Evolutionary conservation across 805 yeast genomes (phyloP), one percentile per base, ranked within the genome.

Genomic region (Kuraishia capsulata): DNA sequence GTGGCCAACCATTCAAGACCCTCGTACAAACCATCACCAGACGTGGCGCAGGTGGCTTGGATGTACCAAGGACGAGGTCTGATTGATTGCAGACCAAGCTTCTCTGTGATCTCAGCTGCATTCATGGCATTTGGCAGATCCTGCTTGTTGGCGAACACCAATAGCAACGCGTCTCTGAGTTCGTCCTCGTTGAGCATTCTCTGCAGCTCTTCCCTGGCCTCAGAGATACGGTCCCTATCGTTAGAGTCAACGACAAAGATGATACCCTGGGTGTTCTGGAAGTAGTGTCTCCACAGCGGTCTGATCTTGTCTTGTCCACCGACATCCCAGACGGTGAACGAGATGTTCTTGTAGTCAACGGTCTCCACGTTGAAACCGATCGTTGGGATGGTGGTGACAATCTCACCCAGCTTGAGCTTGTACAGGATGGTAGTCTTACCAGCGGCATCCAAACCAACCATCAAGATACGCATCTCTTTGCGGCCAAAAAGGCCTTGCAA

Each of bases 221-320:
- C 97, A 58, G 87, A 76, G 59, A 90, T 82, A 76, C 97, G 95
- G 59, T 88, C 95, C 72, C 96, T 85, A 69, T 90, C 97, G 71
- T 89, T 88, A 45, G 96, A 85, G 73, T 90, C 97, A 53, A 90
- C 96, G 47, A 90, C 97, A 62, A 89, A 90, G 64, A 90, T 89
- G 61, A 90, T 86, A 73, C 97, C 97, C 69, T 90, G 97, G 45
- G 97, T 88, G 77, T 90, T 90, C 71, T 90, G 96, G 85, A 80
- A 90, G 67, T 90, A 90, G 69, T 90, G 95, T 78, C 97, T 84
- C 97, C 97, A 90, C 66, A 90, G 73, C 43, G 97, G 96, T 72
- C 97, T 85, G 60, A 90, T 90, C 71, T 89, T 89, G 68, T 88
- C 96, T 74, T 90, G 97, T 78, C 97, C 97, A 83, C 97, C 97